Conservation (phyloP, 2,329 filamentous ascomycete genomes). For the Aspergillus sp. region DNA sequence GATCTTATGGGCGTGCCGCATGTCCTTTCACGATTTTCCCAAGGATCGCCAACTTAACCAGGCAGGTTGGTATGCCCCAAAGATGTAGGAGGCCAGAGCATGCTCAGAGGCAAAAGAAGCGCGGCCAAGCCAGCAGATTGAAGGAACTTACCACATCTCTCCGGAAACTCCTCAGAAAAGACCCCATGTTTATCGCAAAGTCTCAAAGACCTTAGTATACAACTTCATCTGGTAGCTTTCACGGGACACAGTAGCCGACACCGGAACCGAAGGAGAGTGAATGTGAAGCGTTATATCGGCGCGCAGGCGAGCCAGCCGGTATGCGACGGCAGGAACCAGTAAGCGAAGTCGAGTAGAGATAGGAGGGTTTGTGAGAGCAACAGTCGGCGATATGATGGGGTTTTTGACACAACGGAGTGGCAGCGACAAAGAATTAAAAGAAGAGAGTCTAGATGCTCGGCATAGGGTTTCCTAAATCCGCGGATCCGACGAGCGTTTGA, state of each 20-base stretch:
- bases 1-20: neutral
- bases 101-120: constrained; percentile 2
- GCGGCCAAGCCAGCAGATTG: constrained; percentile 12
- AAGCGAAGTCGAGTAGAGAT: constrained; percentile 1
- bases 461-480: constrained; percentile 20
- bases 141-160: constrained; percentile 40
- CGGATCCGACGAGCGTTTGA: constrained; percentile 16
- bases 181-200: constrained; percentile 40
- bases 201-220: constrained; percentile 24
- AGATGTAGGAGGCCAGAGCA: neutral
- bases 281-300: constrained; percentile 14
- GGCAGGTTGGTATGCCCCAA: neutral
- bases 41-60: neutral
- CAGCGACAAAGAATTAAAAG: constrained; percentile 1
- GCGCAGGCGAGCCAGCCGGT: constrained; percentile 13
- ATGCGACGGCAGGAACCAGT: constrained; percentile 14
- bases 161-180: constrained; percentile 44
- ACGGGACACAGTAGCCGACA: constrained; percentile 21
- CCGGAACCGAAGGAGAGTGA: constrained; percentile 20
- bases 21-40: neutral
- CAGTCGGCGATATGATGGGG: neutral
- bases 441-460: neutral
- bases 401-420: constrained; percentile 2
- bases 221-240: constrained; percentile 32
- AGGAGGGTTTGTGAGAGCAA: constrained; percentile 8